These are phyloP conservation scores for Diaporthe citri DNA, from an alignment of 2,329 filamentous ascomycete genomes.

Conservation along the genomic window DNA sequence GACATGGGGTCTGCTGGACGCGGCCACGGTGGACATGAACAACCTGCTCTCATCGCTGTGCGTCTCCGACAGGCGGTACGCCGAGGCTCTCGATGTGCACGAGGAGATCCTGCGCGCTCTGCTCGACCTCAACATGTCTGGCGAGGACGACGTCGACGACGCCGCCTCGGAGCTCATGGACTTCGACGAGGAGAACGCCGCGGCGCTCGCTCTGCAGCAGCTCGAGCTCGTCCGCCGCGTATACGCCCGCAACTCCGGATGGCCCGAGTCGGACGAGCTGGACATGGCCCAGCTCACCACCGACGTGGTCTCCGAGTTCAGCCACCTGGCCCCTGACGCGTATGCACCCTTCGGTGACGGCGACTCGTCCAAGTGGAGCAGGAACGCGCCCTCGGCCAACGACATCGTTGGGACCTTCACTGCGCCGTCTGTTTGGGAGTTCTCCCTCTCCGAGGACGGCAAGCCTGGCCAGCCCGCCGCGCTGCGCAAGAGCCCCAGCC, in stretches of 20 bases:
- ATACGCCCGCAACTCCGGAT: slow-evolving; percentile 40
- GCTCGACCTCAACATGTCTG: slow-evolving; percentile 39
- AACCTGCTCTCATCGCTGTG: slow-evolving; percentile 40
- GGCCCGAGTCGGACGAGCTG: slow-evolving; percentile 39
- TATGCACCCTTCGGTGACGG: slow-evolving; percentile 39
- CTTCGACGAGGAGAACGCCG: slow-evolving; percentile 40
- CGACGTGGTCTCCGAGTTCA: slow-evolving; percentile 39
- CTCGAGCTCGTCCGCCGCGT: slow-evolving; percentile 41
- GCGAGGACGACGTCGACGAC: slow-evolving; percentile 36
- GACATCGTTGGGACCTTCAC: slow-evolving; percentile 38
- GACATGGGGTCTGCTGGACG: slow-evolving; percentile 40
- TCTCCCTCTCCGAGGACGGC: slow-evolving; percentile 37
- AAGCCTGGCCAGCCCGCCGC: slow-evolving; percentile 40
- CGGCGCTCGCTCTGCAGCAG: slow-evolving; percentile 40
- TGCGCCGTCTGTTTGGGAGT: slow-evolving; percentile 39
- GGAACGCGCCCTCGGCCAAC: slow-evolving; percentile 28
- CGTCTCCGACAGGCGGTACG: slow-evolving; percentile 38
- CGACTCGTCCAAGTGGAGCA: slow-evolving; percentile 40
- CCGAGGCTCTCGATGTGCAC: slow-evolving; percentile 40
- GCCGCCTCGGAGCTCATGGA: slow-evolving; percentile 38
- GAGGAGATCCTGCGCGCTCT: slow-evolving; percentile 40
- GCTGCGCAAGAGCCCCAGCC: slow-evolving; percentile 38
- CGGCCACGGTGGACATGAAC: slow-evolving; percentile 41
- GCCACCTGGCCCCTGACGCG: slow-evolving; percentile 36
- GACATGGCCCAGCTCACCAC: slow-evolving; percentile 39